A percentile compares a stretch with the other conserved stretches of the same genome.
Evolutionary conservation across 2,329 filamentous ascomycete genomes (phyloP).

Genomic region (Nemania sp.): DNA sequence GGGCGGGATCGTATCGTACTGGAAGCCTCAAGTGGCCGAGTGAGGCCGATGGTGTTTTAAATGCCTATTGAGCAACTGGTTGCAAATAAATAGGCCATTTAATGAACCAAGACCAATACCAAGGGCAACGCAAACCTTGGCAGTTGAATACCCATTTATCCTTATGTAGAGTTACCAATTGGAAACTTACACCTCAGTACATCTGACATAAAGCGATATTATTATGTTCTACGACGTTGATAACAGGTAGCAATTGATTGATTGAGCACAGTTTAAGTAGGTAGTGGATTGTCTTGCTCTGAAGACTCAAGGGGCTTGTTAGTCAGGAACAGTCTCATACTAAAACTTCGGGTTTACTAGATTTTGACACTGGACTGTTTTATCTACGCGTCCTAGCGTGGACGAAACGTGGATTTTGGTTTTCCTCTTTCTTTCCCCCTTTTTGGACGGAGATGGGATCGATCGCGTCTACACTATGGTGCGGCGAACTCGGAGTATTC

Average conservation of each 20-base stretch:
- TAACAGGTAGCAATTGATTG: no score
- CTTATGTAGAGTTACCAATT: no score
- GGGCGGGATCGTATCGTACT: background rate
- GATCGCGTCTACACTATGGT: no score
- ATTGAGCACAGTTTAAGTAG: no score
- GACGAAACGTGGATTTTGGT: conserved; percentile 1
- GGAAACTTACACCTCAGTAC: no score
- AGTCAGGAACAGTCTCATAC: conserved; percentile 2
- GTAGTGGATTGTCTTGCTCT: no score
- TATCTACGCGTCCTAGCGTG: background rate
- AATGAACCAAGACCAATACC: conserved; percentile 10
- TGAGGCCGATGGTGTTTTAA: background rate
- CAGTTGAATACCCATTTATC: no score
- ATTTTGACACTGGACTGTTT: background rate
- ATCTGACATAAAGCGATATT: no score
- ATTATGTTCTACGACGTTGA: no score
- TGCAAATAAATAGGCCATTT: background rate
- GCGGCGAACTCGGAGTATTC: conserved; percentile 3
- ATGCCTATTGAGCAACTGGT: background rate
- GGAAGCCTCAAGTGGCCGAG: conserved; percentile 12
- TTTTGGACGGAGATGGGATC: background rate
- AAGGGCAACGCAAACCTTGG: conserved; percentile 11
- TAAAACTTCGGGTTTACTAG: background rate
- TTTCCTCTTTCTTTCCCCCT: background rate
- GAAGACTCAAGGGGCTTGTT: background rate